Percentiles rank a stretch among this genome's conserved stretches.
phyloP scores from a whole-genome alignment of 305 asterid genomes.

The Rubia occidens region DNA sequence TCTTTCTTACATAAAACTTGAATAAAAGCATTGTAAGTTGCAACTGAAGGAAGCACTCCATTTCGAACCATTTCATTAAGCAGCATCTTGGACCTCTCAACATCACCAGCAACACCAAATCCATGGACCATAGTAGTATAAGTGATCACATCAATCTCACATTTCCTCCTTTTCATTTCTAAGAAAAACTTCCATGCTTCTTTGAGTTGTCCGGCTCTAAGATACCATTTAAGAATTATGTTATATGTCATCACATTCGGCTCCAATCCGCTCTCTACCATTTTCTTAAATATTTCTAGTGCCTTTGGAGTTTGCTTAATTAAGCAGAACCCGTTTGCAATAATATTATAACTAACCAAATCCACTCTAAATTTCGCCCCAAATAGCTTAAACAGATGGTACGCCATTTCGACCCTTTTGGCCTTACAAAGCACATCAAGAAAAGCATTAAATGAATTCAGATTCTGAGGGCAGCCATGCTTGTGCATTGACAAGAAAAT shows the following conservation, averaged over 20 bases:
- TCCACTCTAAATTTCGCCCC: constrained; percentile 63
- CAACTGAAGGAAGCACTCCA: constrained; percentile 78
- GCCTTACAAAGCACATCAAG: constrained; percentile 81
- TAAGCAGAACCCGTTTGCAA: constrained; percentile 74
- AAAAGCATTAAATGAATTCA: constrained; percentile 59
- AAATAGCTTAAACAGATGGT: constrained; percentile 42
- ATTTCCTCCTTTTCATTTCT: constrained; percentile 77
- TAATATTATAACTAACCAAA: constrained; percentile 54
- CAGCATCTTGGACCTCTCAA: constrained; percentile 54
- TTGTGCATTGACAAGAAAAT: constrained; percentile 74
- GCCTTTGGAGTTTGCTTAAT: constrained; percentile 65
- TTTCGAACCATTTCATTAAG: constrained; percentile 67
- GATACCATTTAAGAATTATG: constrained; percentile 66
- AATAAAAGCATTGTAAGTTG: constrained; percentile 74
- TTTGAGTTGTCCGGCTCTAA: constrained; percentile 55
- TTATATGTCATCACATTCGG: constrained; percentile 64
- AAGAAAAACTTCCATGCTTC: constrained; percentile 83
- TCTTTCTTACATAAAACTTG: constrained; percentile 87
- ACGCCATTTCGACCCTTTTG: constrained; percentile 63
- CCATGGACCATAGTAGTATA: constrained; percentile 84
- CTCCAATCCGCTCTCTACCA: constrained; percentile 68
- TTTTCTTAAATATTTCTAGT: constrained; percentile 62
- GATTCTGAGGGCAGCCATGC: constrained; percentile 77
- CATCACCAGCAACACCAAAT: constrained; percentile 69
- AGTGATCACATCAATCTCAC: constrained; percentile 72